Percentiles rank a stretch among this genome's conserved stretches.
Conservation (phyloP, 352 stramenopile species). For the Vaucheria bursata region DNA sequence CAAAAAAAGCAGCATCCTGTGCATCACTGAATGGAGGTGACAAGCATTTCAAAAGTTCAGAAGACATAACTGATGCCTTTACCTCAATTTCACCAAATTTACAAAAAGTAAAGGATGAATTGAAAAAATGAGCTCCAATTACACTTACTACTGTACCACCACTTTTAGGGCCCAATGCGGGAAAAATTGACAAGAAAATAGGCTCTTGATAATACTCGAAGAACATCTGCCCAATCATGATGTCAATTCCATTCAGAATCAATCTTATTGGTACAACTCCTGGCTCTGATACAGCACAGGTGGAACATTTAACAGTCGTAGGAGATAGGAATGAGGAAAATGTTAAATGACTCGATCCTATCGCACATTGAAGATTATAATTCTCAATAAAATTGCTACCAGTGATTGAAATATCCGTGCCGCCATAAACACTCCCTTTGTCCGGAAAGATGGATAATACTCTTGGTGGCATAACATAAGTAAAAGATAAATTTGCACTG, state of each 20-base stretch:
- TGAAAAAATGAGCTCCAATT: slow-evolving; percentile 10
- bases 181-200: slow-evolving; percentile 30
- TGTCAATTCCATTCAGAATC: background rate
- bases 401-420: slow-evolving; percentile 50
- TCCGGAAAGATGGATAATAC: slow-evolving; percentile 51
- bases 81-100: slow-evolving; percentile 45
- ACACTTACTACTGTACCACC: slow-evolving; percentile 42
- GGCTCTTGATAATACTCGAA: background rate
- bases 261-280: background rate
- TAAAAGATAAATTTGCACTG: no score
- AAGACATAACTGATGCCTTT: slow-evolving; percentile 47
- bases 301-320: background rate
- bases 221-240: background rate
- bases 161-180: slow-evolving; percentile 25
- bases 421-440: slow-evolving; percentile 51
- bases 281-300: background rate
- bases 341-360: slow-evolving; percentile 2
- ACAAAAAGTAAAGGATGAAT: slow-evolving; percentile 38
- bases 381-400: slow-evolving; percentile 51
- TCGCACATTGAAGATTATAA: slow-evolving; percentile 17
- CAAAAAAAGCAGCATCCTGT: slow-evolving; percentile 52
- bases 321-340: background rate
- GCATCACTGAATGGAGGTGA: slow-evolving; percentile 35
- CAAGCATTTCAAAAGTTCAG: slow-evolving; percentile 52
- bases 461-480: no score